phyloP scores from a whole-genome alignment of 1,139 yeast species.

The Hansenula sp. region DNA sequence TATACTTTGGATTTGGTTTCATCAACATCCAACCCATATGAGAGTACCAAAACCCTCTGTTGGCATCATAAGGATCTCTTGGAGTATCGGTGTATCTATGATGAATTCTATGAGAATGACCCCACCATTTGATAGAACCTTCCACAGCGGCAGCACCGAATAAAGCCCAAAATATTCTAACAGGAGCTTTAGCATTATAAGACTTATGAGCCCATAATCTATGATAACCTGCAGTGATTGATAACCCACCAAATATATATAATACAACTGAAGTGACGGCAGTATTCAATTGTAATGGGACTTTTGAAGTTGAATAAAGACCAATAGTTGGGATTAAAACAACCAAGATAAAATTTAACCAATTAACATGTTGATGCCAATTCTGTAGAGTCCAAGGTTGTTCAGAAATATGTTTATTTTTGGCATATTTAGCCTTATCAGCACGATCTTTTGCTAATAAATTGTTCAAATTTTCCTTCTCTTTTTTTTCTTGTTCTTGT shows the following conservation, averaged over 20 bases:
- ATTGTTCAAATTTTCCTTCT: slow-evolving; percentile 46
- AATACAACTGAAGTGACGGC: slow-evolving; percentile 54
- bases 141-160: slow-evolving; percentile 95
- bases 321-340: slow-evolving; percentile 69
- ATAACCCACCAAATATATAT: slow-evolving; percentile 74
- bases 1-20: slow-evolving; percentile 89
- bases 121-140: slow-evolving; percentile 99
- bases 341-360: slow-evolving; percentile 86
- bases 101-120: slow-evolving; percentile 94
- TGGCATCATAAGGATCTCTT: slow-evolving; percentile 97
- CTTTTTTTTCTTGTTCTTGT: slow-evolving; percentile 48
- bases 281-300: slow-evolving; percentile 62
- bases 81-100: slow-evolving; percentile 96
- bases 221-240: slow-evolving; percentile 96
- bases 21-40: slow-evolving; percentile 98
- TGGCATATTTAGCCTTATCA: slow-evolving; percentile 43
- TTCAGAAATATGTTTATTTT: slow-evolving; percentile 75
- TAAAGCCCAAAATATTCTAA: slow-evolving; percentile 69
- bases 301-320: slow-evolving; percentile 44
- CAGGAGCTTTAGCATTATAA: slow-evolving; percentile 70
- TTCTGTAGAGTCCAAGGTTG: slow-evolving; percentile 83
- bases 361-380: slow-evolving; percentile 87
- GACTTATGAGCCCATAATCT: slow-evolving; percentile 88
- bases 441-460: slow-evolving; percentile 53
- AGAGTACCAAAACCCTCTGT: slow-evolving; percentile 91